Conservation (phyloP, 2,329 filamentous ascomycete species). For the Ustilaginoidea virens region DNA sequence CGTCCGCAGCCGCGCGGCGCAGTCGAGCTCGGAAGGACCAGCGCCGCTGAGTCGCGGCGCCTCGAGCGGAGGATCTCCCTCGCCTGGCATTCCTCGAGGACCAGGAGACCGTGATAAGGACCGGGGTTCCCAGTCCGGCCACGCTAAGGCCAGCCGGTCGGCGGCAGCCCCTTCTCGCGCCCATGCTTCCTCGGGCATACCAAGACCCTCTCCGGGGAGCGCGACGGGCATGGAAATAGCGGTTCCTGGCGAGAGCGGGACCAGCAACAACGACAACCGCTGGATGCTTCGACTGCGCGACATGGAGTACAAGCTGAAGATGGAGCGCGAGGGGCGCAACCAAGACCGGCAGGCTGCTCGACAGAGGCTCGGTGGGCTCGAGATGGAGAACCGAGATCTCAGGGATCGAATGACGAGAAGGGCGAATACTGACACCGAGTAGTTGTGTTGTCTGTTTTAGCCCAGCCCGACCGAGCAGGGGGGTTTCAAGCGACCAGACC, state of each 20-base stretch:
- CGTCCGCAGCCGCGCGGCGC: slow-evolving; percentile 34
- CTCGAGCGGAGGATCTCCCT: slow-evolving; percentile 30
- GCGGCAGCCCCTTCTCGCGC: slow-evolving; percentile 16
- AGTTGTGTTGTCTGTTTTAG: slow-evolving; percentile 4
- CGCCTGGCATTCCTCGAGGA: slow-evolving; percentile 37
- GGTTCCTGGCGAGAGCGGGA: slow-evolving; percentile 10
- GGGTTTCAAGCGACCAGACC: no score
- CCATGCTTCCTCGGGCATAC: slow-evolving; percentile 13
- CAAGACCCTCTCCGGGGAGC: slow-evolving; percentile 10
- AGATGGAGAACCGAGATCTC: slow-evolving; percentile 57
- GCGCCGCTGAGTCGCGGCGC: slow-evolving; percentile 7
- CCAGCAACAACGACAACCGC: slow-evolving; percentile 41
- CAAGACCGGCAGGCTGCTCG: slow-evolving; percentile 73
- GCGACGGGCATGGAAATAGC: slow-evolving; percentile 14
- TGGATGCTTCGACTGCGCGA: slow-evolving; percentile 81
- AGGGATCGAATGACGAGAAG: slow-evolving; percentile 45
- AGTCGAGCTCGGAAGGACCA: slow-evolving; percentile 23
- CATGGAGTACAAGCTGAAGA: slow-evolving; percentile 75
- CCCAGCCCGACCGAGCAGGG: no score
- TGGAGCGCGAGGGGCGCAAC: slow-evolving; percentile 73
- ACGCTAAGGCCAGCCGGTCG: slow-evolving; percentile 15
- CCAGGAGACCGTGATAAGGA: slow-evolving; percentile 30
- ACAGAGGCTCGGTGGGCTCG: slow-evolving; percentile 63
- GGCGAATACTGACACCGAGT: slow-evolving; percentile 7
- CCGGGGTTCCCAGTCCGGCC: slow-evolving; percentile 16